Percentiles rank a stretch among this genome's conserved stretches.
These are phyloP conservation scores for Orychophragmus violaceus DNA, from an alignment of 345 rosid genomes.

Conservation along the genomic window DNA sequence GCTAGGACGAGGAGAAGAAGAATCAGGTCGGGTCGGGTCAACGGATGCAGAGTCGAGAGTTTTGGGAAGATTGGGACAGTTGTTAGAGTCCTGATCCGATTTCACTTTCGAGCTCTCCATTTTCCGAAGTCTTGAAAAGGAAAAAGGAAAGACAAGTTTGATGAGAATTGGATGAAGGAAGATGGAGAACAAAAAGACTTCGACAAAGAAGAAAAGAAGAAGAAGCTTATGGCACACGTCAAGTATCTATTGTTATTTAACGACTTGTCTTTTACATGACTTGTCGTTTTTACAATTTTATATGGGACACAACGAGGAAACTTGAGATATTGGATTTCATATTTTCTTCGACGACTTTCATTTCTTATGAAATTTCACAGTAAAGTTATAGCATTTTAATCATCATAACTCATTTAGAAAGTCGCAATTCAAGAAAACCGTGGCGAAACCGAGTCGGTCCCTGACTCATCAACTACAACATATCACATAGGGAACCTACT, in stretches of 20 bases:
- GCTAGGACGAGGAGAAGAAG: background rate
- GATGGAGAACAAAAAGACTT: background rate
- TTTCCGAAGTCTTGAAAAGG: background rate
- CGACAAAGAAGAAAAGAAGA: background rate
- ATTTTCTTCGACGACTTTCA: too few species aligned
- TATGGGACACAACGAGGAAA: background rate
- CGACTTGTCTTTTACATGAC: background rate
- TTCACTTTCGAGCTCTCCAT: constrained; percentile 12
- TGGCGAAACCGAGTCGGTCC: background rate
- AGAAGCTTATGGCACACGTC: background rate
- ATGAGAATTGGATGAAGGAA: background rate
- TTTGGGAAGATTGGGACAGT: constrained; percentile 11
- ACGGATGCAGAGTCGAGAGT: constrained; percentile 16
- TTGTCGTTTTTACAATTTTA: too few species aligned
- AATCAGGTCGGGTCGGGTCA: constrained; percentile 6
- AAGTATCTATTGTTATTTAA: background rate
- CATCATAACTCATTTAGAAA: background rate
- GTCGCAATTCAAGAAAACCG: background rate
- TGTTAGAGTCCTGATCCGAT: constrained; percentile 11
- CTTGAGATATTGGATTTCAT: background rate
- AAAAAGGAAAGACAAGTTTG: background rate
- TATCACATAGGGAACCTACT: background rate
- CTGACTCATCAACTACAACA: too few species aligned
- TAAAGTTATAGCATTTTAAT: background rate
- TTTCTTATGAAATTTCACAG: too few species aligned